These are phyloP conservation scores for Hymenoscyphus linearis DNA, from an alignment of 2,329 filamentous ascomycete species.

Conservation along the genomic window DNA sequence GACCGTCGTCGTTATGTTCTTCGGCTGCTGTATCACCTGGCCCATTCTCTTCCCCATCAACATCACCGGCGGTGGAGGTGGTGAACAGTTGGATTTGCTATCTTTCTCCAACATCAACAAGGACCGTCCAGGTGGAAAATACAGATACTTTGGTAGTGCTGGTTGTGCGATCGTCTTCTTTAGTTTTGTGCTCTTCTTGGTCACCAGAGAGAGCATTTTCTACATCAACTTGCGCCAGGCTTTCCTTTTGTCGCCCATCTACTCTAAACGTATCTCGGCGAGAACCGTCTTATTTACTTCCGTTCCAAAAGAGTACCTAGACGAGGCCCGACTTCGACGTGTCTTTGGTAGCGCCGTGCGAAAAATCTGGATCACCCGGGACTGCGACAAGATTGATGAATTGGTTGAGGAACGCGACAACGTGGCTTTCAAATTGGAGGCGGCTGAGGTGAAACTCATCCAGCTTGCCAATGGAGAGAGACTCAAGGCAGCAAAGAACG, in stretches of 20 bases:
- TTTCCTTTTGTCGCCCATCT: conserved; percentile 79
- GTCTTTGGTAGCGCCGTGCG: conserved; percentile 80
- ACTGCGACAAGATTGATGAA: conserved; percentile 72
- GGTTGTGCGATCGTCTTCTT: conserved; percentile 78
- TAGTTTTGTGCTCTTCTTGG: conserved; percentile 80
- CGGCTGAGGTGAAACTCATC: conserved; percentile 80
- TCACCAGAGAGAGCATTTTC: conserved; percentile 83
- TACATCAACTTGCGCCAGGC: conserved; percentile 92
- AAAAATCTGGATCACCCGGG: conserved; percentile 77
- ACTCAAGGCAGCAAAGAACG: conserved; percentile 61
- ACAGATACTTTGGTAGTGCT: conserved; percentile 74
- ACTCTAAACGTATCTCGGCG: conserved; percentile 80
- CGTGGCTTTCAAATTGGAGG: conserved; percentile 75
- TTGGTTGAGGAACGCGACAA: conserved; percentile 77
- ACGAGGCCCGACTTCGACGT: conserved; percentile 68
- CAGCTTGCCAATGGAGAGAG: conserved; percentile 69
- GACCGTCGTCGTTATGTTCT: conserved; percentile 70
- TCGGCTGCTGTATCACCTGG: conserved; percentile 80
- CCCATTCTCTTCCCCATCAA: conserved; percentile 81
- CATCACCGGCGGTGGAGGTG: conserved; percentile 65
- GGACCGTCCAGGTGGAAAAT: conserved; percentile 46
- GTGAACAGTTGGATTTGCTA: conserved; percentile 67
- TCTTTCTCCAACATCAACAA: conserved; percentile 69
- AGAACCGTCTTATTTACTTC: conserved; percentile 86
- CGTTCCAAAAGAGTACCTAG: conserved; percentile 72